Conservation (phyloP, 2,329 filamentous ascomycete species). For the Colletotrichum sp. region DNA sequence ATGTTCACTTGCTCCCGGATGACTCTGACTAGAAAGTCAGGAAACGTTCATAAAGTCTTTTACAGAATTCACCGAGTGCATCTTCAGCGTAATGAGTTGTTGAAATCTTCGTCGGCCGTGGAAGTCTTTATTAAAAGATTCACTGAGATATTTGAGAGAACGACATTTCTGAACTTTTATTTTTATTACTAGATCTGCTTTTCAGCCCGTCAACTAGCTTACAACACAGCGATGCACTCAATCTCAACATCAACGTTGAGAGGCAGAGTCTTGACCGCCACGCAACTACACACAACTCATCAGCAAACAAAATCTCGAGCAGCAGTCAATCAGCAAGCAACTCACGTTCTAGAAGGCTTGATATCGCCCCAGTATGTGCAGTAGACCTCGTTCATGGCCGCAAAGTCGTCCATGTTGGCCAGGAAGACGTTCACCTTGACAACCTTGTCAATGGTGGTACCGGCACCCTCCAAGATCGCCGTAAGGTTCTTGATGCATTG, state of each 20-base stretch:
- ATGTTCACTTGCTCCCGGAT: neutral
- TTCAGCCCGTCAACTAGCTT: neutral
- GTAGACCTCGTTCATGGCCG: constrained; percentile 77
- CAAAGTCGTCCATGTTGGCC: constrained; percentile 75
- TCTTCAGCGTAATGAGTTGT: no score
- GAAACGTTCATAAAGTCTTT: no score
- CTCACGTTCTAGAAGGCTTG: constrained; percentile 50
- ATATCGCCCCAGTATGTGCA: constrained; percentile 68
- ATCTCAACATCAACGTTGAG: constrained; percentile 37
- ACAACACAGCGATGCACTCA: constrained; percentile 37
- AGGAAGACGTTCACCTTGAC: constrained; percentile 79
- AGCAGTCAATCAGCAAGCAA: neutral
- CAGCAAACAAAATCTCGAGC: neutral
- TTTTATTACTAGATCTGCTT: neutral
- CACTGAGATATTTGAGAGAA: no score
- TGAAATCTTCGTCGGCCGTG: no score
- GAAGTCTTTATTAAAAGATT: no score
- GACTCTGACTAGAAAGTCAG: neutral
- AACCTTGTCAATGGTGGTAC: constrained; percentile 67
- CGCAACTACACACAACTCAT: constrained; percentile 28
- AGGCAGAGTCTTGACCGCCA: constrained; percentile 38
- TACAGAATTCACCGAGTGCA: no score
- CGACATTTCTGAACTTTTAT: neutral
- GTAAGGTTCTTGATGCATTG: constrained; percentile 75
- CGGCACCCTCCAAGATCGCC: constrained; percentile 72